Evolutionary conservation across 768 basidiomycete genomes (phyloP).

Genomic region (Xerocomus brunneocitrinus): DNA sequence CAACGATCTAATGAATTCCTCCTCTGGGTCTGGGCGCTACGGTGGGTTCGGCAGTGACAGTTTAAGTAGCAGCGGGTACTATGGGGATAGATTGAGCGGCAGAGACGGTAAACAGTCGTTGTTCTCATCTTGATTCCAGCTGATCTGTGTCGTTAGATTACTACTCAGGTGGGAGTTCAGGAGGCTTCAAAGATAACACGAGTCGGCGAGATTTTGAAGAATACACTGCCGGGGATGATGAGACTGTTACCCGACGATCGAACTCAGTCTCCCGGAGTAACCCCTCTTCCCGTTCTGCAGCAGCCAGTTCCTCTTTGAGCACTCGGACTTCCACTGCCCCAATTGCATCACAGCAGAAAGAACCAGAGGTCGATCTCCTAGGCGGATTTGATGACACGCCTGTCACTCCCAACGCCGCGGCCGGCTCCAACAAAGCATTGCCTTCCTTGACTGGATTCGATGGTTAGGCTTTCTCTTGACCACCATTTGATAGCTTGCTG

Average conservation of each 20-base stretch:
- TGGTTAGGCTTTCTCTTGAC: conserved; percentile 13
- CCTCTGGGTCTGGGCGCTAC: conserved; percentile 52
- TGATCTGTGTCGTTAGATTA: conserved; percentile 27
- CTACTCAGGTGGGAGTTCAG: conserved; percentile 42
- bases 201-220: conserved; percentile 74
- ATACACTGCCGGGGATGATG: conserved; percentile 95
- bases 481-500: not conserved
- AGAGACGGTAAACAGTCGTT: conserved; percentile 34
- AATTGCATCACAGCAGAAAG: conserved; percentile 37
- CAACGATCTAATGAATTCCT: conserved; percentile 72
- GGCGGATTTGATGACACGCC: conserved; percentile 68
- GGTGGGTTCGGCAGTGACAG: conserved; percentile 68
- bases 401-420: conserved; percentile 10
- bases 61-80: conserved; percentile 36
- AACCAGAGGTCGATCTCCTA: conserved; percentile 66
- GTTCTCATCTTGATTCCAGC: conserved; percentile 2
- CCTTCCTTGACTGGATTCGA: conserved; percentile 28
- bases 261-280: conserved; percentile 35
- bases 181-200: conserved; percentile 57
- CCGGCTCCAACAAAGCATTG: conserved; percentile 29
- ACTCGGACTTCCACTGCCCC: conserved; percentile 27
- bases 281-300: conserved; percentile 25
- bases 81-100: conserved; percentile 39
- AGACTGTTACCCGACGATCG: conserved; percentile 41
- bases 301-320: conserved; percentile 39